A percentile compares a stretch with the other conserved stretches of the same genome.
Conservation (phyloP, 768 basidiomycete genomes). For the Mycena maculata region DNA sequence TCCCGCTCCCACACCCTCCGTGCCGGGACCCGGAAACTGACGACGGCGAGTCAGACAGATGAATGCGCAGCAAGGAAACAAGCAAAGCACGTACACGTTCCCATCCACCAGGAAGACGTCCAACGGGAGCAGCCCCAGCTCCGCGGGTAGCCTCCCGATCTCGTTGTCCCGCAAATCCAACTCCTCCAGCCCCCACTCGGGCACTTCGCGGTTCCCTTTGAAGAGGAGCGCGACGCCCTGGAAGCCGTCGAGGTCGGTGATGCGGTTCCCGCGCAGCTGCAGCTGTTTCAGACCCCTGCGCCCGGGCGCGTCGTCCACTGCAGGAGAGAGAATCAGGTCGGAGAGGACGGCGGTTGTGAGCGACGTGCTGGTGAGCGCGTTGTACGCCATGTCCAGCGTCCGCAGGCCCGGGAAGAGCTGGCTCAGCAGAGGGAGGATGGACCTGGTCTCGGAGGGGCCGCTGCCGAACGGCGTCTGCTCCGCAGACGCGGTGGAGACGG, state of each 20-base stretch:
- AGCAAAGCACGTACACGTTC: slow-evolving; percentile 66
- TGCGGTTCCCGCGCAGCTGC: slow-evolving; percentile 74
- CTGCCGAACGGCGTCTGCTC: slow-evolving; percentile 46
- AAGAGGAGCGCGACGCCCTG: slow-evolving; percentile 70
- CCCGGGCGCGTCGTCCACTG: slow-evolving; percentile 39
- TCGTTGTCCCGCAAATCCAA: slow-evolving; percentile 87
- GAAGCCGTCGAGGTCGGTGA: slow-evolving; percentile 73
- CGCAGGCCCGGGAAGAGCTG: slow-evolving; percentile 77
- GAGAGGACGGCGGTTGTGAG: slow-evolving; percentile 62
- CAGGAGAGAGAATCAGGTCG: slow-evolving; percentile 60
- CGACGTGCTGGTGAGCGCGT: slow-evolving; percentile 66
- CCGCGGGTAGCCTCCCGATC: slow-evolving; percentile 73
- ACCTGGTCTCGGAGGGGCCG: slow-evolving; percentile 55
- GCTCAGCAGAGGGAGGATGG: slow-evolving; percentile 67
- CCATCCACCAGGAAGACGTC: slow-evolving; percentile 89
- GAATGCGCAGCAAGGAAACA: background rate
- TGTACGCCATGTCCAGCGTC: slow-evolving; percentile 82
- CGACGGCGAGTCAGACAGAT: background rate
- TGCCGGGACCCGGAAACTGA: slow-evolving; percentile 84
- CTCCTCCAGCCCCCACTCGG: slow-evolving; percentile 83
- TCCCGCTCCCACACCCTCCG: slow-evolving; percentile 89
- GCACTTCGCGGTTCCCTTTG: slow-evolving; percentile 69
- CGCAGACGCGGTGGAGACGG: slow-evolving; percentile 53
- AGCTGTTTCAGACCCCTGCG: slow-evolving; percentile 74
- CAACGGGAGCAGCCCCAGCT: slow-evolving; percentile 79